Conservation (phyloP, 495 filamentous ascomycete species). For the Lophiotrema nucula region DNA sequence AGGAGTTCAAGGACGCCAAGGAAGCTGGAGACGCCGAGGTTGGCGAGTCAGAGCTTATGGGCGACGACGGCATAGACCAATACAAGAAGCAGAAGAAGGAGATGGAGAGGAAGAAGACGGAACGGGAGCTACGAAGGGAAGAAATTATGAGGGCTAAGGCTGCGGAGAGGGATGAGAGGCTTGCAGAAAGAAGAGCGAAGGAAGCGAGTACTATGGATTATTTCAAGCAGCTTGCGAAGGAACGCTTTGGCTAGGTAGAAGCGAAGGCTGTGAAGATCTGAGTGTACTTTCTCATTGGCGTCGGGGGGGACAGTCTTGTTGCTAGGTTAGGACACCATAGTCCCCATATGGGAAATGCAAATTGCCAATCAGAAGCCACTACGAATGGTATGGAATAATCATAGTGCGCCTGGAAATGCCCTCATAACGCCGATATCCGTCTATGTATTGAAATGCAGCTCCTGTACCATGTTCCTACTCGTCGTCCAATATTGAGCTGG, state of each 20-base stretch:
- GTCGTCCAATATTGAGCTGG: conserved; percentile 88
- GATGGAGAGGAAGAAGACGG: conserved; percentile 59
- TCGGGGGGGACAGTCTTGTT: too few species aligned
- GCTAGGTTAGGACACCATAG: too few species aligned
- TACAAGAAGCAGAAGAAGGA: conserved; percentile 56
- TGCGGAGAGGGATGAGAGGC: conserved; percentile 63
- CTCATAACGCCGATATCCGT: too few species aligned
- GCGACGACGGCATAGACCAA: conserved; percentile 56
- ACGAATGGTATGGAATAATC: too few species aligned
- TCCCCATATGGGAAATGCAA: too few species aligned
- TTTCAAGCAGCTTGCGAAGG: conserved; percentile 59
- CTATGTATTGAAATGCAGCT: conserved; percentile 5
- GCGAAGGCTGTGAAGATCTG: neutral
- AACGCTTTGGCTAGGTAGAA: conserved; percentile 51
- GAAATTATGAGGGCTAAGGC: conserved; percentile 58
- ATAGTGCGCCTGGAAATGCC: neutral
- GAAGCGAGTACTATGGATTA: conserved; percentile 69
- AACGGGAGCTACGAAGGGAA: conserved; percentile 64
- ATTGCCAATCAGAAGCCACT: too few species aligned
- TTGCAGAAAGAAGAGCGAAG: conserved; percentile 54
- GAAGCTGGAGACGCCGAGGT: conserved; percentile 59
- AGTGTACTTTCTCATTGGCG: too few species aligned
- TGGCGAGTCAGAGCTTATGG: conserved; percentile 61
- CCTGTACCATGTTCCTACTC: conserved; percentile 52
- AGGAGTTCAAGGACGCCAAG: conserved; percentile 56